Conservation (phyloP, 768 basidiomycete species). For the Pleurotus ostreatus region DNA sequence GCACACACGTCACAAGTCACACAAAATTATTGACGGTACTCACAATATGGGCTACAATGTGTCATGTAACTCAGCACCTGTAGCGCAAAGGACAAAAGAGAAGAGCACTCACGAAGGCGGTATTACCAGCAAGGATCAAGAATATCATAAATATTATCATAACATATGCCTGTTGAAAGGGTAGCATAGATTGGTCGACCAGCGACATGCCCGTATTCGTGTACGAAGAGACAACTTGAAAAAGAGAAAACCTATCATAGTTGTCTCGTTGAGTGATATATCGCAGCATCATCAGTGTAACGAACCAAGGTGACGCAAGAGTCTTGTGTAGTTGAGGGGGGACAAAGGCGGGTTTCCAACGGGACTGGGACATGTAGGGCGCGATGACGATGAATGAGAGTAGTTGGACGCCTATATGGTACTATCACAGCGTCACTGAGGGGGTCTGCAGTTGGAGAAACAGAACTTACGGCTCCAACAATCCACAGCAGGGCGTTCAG, state of each 20-base stretch:
- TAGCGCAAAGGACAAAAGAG: neutral
- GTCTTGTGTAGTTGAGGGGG: constrained; percentile 54
- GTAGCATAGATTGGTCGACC: constrained; percentile 87
- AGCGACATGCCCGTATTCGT: constrained; percentile 88
- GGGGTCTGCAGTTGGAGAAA: neutral
- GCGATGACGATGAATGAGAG: constrained; percentile 70
- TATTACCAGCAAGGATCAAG: constrained; percentile 88
- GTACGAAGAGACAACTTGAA: constrained; percentile 83
- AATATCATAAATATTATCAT: constrained; percentile 72
- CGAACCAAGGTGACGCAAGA: constrained; percentile 64
- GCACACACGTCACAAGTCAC: neutral
- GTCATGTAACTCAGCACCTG: too few relatives aligned
- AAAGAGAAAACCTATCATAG: constrained; percentile 68
- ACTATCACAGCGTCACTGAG: constrained; percentile 42
- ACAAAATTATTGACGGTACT: constrained; percentile 25
- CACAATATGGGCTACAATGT: constrained; percentile 75
- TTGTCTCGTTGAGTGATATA: too few relatives aligned
- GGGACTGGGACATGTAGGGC: constrained; percentile 65
- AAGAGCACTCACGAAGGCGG: constrained; percentile 72
- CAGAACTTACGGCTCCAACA: constrained; percentile 59
- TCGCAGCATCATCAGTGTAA: neutral
- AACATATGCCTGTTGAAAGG: constrained; percentile 82
- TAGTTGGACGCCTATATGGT: constrained; percentile 71
- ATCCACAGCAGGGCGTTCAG: constrained; percentile 81
- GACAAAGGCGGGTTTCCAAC: constrained; percentile 59